Conservation (phyloP, 352 stramenopile genomes). For the Phytophthora fragariaefolia region DNA sequence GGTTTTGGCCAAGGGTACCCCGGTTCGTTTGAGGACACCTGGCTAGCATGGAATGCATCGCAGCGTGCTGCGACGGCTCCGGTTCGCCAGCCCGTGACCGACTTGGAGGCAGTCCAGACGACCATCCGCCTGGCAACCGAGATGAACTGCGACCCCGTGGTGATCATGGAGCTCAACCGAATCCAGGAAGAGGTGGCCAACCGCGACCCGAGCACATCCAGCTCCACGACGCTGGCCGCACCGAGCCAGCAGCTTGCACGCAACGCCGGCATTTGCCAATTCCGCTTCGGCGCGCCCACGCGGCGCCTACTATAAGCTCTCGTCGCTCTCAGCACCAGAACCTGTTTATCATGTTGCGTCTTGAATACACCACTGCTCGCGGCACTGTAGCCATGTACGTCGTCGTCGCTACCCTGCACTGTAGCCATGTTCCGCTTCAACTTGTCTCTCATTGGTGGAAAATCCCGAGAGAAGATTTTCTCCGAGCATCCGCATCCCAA, state of each 20-base stretch:
- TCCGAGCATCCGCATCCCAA: conserved; percentile 24
- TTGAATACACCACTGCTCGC: background rate
- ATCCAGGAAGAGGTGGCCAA: conserved; percentile 56
- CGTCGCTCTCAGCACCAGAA: too few species aligned
- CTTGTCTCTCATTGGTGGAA: conserved; percentile 33
- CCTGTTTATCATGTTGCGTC: background rate
- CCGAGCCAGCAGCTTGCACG: conserved; percentile 18
- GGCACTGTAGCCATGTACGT: too few species aligned
- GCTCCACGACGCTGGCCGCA: conserved; percentile 14
- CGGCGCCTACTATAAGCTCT: conserved; percentile 38
- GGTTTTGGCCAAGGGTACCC: conserved; percentile 38
- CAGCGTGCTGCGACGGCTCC: conserved; percentile 33
- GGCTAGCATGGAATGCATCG: conserved; percentile 54
- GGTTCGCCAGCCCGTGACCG: conserved; percentile 38
- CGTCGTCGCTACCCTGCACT: too few species aligned
- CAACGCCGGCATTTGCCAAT: conserved; percentile 57
- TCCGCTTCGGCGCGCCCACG: conserved; percentile 53
- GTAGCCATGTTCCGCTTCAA: conserved; percentile 37
- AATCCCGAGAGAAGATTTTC: conserved; percentile 24
- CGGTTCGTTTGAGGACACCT: conserved; percentile 46
- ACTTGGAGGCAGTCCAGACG: conserved; percentile 66
- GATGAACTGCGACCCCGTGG: conserved; percentile 67
- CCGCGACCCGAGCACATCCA: conserved; percentile 21
- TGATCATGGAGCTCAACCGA: conserved; percentile 62
- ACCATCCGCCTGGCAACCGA: conserved; percentile 67